Percentiles rank a stretch among this genome's conserved stretches.
phyloP scores from a whole-genome alignment of 768 basidiomycete species.

The Mycena belliarum region DNA sequence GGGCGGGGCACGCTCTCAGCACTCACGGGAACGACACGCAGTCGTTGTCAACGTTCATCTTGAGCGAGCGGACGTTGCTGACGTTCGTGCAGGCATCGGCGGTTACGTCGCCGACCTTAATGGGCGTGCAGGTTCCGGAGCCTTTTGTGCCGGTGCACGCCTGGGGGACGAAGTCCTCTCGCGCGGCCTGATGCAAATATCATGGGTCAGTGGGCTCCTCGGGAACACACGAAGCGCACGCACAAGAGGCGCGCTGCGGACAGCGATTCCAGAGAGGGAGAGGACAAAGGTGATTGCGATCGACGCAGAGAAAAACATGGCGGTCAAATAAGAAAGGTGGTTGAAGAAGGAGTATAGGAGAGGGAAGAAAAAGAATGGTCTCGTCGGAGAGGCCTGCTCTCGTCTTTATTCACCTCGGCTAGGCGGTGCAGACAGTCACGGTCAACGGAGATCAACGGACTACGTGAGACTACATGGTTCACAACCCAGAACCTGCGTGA shows the following conservation, averaged over 20 bases:
- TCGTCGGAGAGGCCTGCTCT: background rate
- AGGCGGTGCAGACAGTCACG: too few species aligned
- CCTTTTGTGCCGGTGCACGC: slow-evolving; percentile 9
- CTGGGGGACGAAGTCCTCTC: slow-evolving; percentile 1
- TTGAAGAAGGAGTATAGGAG: background rate
- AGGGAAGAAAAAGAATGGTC: slow-evolving; percentile 2
- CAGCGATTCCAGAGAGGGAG: slow-evolving; percentile 11
- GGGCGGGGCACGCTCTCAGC: too few species aligned
- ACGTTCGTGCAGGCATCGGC: slow-evolving; percentile 8
- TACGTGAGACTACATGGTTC: too few species aligned
- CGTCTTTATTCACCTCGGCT: background rate
- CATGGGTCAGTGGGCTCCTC: background rate
- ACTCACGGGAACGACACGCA: background rate
- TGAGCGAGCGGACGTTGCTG: background rate
- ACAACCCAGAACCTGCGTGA: too few species aligned
- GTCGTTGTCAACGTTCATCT: background rate
- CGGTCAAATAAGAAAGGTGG: slow-evolving; percentile 12
- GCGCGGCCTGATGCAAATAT: background rate
- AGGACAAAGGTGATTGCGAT: slow-evolving; percentile 15
- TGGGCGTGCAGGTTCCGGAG: background rate
- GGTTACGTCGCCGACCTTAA: slow-evolving; percentile 6
- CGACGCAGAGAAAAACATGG: slow-evolving; percentile 21
- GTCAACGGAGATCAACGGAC: too few species aligned
- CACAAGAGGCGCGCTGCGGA: slow-evolving; percentile 13
- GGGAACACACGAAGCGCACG: background rate